Conservation (phyloP, 73 alveolate genomes). For the Paramecium sexaurelia region DNA sequence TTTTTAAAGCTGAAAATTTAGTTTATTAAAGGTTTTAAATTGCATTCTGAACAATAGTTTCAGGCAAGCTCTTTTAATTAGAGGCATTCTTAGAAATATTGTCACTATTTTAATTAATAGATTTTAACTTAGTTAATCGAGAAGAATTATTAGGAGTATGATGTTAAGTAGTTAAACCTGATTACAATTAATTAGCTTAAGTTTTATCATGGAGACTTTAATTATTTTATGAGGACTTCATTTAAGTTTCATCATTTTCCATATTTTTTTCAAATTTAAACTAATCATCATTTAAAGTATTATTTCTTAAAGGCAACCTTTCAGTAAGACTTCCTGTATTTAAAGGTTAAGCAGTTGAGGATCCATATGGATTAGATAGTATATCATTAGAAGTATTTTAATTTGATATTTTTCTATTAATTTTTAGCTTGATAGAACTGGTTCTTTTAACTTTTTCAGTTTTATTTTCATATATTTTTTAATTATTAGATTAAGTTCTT, state of each 20-base stretch:
- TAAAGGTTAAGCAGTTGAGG: neutral
- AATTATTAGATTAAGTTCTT: neutral
- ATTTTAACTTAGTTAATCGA: neutral
- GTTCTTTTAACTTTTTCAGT: neutral
- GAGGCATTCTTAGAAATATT: neutral
- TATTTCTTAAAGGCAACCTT: neutral
- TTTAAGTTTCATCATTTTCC: neutral
- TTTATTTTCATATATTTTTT: neutral
- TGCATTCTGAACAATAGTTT: neutral
- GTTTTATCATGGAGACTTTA: neutral
- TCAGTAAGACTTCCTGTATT: neutral
- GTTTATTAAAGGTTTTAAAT: neutral
- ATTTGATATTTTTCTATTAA: neutral
- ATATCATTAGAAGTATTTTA: neutral
- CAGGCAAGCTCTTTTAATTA: neutral
- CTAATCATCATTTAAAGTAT: neutral
- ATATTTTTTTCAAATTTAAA: neutral
- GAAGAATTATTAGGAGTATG: constrained; percentile 40
- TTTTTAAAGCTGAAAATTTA: neutral
- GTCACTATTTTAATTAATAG: neutral
- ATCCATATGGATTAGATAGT: neutral
- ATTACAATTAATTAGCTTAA: neutral
- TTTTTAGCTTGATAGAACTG: neutral
- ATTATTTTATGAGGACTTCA: neutral
- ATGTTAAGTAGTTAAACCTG: neutral